Conservation (phyloP, 1,139 yeast species). For the Blastobotrys petasosporus region DNA sequence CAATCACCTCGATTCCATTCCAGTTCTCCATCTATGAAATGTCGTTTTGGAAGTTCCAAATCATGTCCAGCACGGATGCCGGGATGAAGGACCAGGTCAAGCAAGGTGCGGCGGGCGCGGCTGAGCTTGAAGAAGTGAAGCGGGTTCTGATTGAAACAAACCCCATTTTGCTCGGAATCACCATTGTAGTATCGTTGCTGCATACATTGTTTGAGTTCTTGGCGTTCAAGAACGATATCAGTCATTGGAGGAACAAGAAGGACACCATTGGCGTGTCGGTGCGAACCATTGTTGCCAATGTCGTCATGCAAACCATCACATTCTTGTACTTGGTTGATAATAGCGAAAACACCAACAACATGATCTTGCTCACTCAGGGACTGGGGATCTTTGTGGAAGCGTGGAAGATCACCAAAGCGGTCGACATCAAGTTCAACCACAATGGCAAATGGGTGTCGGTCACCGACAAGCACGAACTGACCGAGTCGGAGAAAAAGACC, state of each 20-base stretch:
- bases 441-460: slow-evolving; percentile 21
- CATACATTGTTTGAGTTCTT: slow-evolving; percentile 37
- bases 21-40: slow-evolving; percentile 30
- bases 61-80: slow-evolving; percentile 28
- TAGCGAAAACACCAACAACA: slow-evolving; percentile 37
- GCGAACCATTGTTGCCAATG: slow-evolving; percentile 38
- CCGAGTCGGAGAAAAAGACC: slow-evolving; percentile 37
- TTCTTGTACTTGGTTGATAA: slow-evolving; percentile 36
- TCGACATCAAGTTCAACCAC: slow-evolving; percentile 27
- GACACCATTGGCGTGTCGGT: slow-evolving; percentile 39
- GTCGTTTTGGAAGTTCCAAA: slow-evolving; percentile 32
- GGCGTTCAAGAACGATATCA: slow-evolving; percentile 39
- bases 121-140: slow-evolving; percentile 36
- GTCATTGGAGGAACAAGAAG: slow-evolving; percentile 38
- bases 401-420: slow-evolving; percentile 39
- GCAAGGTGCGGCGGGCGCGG: slow-evolving; percentile 23
- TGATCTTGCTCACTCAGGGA: slow-evolving; percentile 38
- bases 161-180: slow-evolving; percentile 33
- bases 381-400: slow-evolving; percentile 38
- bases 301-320: slow-evolving; percentile 37
- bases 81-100: slow-evolving; percentile 30
- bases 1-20: slow-evolving; percentile 25
- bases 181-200: slow-evolving; percentile 34
- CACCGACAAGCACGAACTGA: slow-evolving; percentile 34
- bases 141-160: slow-evolving; percentile 37